Conservation (phyloP, 2,329 filamentous ascomycete species). For the Exophiala viscosa region DNA sequence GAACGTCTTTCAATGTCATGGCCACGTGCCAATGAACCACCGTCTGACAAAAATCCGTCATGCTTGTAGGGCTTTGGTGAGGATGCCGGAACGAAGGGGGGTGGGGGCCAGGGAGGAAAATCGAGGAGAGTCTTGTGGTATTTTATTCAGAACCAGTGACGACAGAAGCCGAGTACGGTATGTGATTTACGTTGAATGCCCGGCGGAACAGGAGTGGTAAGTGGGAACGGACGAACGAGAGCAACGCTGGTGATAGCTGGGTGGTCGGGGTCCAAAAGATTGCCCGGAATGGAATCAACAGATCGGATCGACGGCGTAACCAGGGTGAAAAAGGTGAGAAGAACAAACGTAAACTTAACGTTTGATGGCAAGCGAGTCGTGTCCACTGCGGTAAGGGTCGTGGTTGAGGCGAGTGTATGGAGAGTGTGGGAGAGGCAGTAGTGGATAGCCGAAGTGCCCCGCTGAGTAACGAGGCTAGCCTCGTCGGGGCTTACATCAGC, state of each 20-base stretch:
- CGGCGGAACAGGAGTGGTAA: too few relatives aligned
- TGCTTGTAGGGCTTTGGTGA: neutral
- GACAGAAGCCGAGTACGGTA: too few relatives aligned
- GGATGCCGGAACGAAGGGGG: neutral
- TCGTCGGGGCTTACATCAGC: neutral
- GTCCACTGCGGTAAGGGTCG: neutral
- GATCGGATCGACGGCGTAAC: neutral
- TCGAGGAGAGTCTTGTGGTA: too few relatives aligned
- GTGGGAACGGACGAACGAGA: neutral
- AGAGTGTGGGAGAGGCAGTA: neutral
- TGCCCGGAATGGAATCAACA: neutral
- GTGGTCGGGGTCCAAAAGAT: neutral
- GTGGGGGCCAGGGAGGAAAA: neutral
- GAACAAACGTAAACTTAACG: neutral
- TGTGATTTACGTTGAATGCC: too few relatives aligned
- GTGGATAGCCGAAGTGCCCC: neutral
- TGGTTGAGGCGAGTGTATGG: too few relatives aligned
- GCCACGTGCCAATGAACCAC: conserved; percentile 13
- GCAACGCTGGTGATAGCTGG: neutral
- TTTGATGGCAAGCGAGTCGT: neutral
- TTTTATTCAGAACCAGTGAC: too few relatives aligned
- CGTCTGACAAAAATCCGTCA: conserved; percentile 12
- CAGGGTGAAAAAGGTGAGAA: neutral
- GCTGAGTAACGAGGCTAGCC: conserved; percentile 1
- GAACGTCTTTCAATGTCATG: neutral